Evolutionary conservation across 768 basidiomycete species (phyloP).

Genomic region (Termitomyces eurrhizus): DNA sequence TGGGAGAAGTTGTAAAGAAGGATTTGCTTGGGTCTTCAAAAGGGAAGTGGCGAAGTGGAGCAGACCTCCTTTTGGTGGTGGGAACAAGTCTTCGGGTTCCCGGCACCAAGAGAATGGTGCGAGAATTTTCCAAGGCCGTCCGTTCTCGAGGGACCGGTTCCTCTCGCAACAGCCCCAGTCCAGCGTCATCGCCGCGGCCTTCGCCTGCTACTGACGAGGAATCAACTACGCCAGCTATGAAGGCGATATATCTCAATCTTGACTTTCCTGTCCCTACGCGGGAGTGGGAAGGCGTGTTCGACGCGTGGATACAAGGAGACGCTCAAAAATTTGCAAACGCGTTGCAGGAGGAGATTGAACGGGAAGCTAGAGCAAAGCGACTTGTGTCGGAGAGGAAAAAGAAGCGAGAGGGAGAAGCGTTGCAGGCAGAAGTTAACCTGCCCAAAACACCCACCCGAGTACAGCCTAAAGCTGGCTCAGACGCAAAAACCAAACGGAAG

Average conservation of each 20-base stretch:
- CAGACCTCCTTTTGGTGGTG: slow-evolving; percentile 84
- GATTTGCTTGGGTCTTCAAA: slow-evolving; percentile 73
- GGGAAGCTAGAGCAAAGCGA: slow-evolving; percentile 51
- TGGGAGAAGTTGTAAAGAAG: slow-evolving; percentile 77
- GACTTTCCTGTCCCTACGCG: slow-evolving; percentile 83
- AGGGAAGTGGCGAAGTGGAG: slow-evolving; percentile 65
- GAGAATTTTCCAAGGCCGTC: slow-evolving; percentile 81
- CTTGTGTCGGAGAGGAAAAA: slow-evolving; percentile 51
- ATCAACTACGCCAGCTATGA: slow-evolving; percentile 49
- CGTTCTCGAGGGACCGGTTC: slow-evolving; percentile 41
- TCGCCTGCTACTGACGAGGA: slow-evolving; percentile 44
- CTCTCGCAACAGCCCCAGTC: slow-evolving; percentile 32
- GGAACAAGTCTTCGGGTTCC: slow-evolving; percentile 88
- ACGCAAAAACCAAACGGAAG: slow-evolving; percentile 14
- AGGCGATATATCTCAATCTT: slow-evolving; percentile 78
- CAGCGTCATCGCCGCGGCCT: slow-evolving; percentile 47
- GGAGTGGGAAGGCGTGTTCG: slow-evolving; percentile 90
- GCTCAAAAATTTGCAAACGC: slow-evolving; percentile 73
- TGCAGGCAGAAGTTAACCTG: slow-evolving; percentile 4
- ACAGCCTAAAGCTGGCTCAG: neutral
- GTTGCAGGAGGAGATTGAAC: slow-evolving; percentile 54
- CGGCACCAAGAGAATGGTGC: slow-evolving; percentile 88
- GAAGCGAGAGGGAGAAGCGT: slow-evolving; percentile 48
- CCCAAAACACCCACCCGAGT: neutral
- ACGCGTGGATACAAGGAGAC: slow-evolving; percentile 87